A percentile compares a stretch with the other conserved stretches of the same genome.
phyloP scores from a whole-genome alignment of 2,329 filamentous ascomycete species.

The Fusarium musae region DNA sequence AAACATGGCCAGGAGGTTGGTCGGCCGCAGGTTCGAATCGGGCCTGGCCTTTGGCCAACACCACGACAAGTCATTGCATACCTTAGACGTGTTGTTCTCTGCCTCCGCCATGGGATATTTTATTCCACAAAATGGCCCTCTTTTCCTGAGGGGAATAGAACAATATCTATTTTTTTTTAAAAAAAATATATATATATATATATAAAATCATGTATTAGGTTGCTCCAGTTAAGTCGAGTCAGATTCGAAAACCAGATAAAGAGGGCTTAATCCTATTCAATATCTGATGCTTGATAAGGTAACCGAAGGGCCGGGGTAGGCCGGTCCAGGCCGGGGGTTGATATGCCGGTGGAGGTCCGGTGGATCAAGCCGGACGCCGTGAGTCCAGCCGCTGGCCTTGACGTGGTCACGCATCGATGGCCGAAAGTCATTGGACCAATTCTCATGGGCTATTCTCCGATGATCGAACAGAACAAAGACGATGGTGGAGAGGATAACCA shows the following conservation, averaged over 20 bases:
- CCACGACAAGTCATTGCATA: constrained; percentile 4
- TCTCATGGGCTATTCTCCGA: constrained; percentile 36
- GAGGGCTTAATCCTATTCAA: constrained; percentile 16
- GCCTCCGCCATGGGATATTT: neutral
- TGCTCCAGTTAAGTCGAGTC: neutral
- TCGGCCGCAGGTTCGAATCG: constrained; percentile 9
- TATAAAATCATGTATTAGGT: neutral
- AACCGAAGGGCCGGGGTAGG: constrained; percentile 28
- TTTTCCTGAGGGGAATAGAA: neutral
- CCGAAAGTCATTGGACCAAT: constrained; percentile 34
- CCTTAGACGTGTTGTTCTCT: constrained; percentile 1
- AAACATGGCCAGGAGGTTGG: constrained; percentile 4
- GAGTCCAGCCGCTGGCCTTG: constrained; percentile 39
- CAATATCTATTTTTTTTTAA: neutral
- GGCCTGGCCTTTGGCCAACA: constrained; percentile 10
- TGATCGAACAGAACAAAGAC: constrained; percentile 21
- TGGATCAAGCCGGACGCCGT: constrained; percentile 39
- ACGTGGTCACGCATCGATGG: constrained; percentile 45
- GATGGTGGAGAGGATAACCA: neutral
- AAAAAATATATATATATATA: neutral
- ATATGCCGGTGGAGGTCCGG: constrained; percentile 33
- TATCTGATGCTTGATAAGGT: constrained; percentile 22
- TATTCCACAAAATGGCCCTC: constrained; percentile 8
- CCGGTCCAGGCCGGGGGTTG: constrained; percentile 35
- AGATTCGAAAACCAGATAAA: neutral